Evolutionary conservation across 2,329 filamentous ascomycete genomes (phyloP), one percentile per base, ranked within the genome.

Genomic region (Phialemoniopsis sp.): DNA sequence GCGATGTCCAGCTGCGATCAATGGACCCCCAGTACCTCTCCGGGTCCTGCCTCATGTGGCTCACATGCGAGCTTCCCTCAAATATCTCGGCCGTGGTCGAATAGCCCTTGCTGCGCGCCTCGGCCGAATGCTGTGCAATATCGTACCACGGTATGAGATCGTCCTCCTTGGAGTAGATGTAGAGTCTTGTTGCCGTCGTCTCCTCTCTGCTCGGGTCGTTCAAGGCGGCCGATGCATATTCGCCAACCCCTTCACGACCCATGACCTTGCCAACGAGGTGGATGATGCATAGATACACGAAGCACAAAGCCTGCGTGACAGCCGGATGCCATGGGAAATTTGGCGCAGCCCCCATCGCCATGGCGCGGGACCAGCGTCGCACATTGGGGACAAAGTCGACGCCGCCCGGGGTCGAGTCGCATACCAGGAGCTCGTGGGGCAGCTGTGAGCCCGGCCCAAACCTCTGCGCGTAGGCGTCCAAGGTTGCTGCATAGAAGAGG

Each of bases 141-240:
- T 82, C 77, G 42, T 72, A 51, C 54, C 67, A 74, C 4, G 60
- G 53, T 10, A 83, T 78, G 44, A 83, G 65, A 32, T 71, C 62
- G 45, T 83, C 79, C 34, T 67, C 68, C 43, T 70, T 72, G 45
- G 75, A 78, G 51, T 82, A 83, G 19, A 81, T 46, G 54, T 79
- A 82, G 41, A 81, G 49, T 37, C 73, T 63, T n/a, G 67, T 66
- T 2, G 72, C 63, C 4, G 40, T 44, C 29, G 50, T 51, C 4
- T 58, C 54, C 19, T 64, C 62, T 29, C 55, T 48, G 6, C 52
- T 60, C 12, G 50, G 47, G 12, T 62, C 55, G n/a, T 68, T 57
- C 29, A 67, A 62, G 1, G 61, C 56, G 4, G 52, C 48, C 31
- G 57, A 46, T 37, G 63, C 65, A 38, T 66, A 69, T 2, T 57